Conservation (phyloP, 345 rosid species). For the Gossypium thurberi region DNA sequence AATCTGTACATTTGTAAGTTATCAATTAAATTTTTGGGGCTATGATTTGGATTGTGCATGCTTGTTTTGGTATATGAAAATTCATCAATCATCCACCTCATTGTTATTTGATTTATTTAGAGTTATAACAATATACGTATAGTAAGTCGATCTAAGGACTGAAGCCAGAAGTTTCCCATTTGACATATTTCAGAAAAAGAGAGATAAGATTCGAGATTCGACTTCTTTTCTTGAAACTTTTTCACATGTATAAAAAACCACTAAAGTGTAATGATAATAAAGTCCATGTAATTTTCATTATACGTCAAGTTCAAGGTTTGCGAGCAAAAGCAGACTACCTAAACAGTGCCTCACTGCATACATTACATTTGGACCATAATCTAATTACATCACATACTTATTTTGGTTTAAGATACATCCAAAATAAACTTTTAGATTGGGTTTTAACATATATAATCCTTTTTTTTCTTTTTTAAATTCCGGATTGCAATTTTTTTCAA, state of each 20-base stretch:
- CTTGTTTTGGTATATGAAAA: not conserved
- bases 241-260: no score
- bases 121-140: no score
- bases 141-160: not conserved
- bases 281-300: no score
- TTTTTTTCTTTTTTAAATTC: not conserved
- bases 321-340: no score
- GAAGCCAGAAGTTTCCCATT: not conserved
- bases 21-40: not conserved
- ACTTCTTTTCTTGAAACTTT: not conserved
- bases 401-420: not conserved
- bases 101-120: no score
- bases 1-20: constrained; percentile 7
- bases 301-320: no score
- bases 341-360: no score
- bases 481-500: not conserved
- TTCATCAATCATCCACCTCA: not conserved
- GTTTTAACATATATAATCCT: no score
- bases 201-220: not conserved
- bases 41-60: not conserved
- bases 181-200: not conserved
- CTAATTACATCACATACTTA: no score
- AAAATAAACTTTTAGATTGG: not conserved
- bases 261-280: no score
- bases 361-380: no score